Evolutionary conservation across 176 grass and related monocot species (phyloP), one percentile per base, ranked within the genome.

Genomic region (Echinochloa phyllopogon): DNA sequence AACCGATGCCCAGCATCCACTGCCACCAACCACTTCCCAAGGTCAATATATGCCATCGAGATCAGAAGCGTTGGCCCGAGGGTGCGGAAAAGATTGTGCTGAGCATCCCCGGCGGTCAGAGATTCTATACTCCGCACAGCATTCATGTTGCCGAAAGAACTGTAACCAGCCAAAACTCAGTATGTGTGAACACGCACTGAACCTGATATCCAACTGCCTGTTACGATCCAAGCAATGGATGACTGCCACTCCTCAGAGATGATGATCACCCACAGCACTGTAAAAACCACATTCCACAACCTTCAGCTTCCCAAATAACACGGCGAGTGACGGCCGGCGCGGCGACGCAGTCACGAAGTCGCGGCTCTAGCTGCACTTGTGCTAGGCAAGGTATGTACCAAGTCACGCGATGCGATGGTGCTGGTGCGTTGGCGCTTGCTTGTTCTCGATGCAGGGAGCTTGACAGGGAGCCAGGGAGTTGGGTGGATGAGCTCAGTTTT

Each of bases 31-130:
- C 91, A 95, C 87, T 98, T 95, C 57, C 90, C 95, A 6, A 94
- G 95, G 80, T 98, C 95, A 69, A 98, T 86, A 58, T 94, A 98
- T 12, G 85, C 86, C 82, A 95, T 93, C 3, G 95, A 94, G 25
- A 98, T 82, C 21, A 98, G 82, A 18, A 98, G 82, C 62, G 92
- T 91, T 10, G 92, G 95, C 21, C 85, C 89, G 63, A 98, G 78
- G 21, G 82, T 76, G 47, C 78, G 88, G 21, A 82, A 77, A 89
- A 89, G 75, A 62, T 90, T 69, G 68, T 50, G 63, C 9, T n/a
- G 75, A 58, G 42, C 73, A 25, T 81, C 88, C 37, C 69, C 86
- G 11, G 77, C 36, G 50, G 80, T 70, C 52, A 63, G 78, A 51
- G 84, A 74, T 52, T 65, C 74, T 71, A 83, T 40, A 13, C 84